phyloP scores from a whole-genome alignment of 2,329 filamentous ascomycete genomes.

The Alternaria burnsii region DNA sequence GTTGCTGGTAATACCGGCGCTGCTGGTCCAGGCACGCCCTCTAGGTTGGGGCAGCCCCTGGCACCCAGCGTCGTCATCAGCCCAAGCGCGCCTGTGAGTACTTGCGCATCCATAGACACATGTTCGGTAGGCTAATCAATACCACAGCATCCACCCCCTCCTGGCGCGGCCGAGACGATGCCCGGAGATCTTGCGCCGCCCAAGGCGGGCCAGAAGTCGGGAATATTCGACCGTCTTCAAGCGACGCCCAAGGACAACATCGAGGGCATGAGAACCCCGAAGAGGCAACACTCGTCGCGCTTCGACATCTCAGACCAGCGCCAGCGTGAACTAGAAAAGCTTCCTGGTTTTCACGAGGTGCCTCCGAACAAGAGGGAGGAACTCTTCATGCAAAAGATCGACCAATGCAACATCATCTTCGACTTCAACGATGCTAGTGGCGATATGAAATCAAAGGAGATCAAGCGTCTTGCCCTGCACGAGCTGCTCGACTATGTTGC shows the following conservation, averaged over 20 bases:
- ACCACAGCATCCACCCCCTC: constrained; percentile 83
- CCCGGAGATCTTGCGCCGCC: constrained; percentile 95
- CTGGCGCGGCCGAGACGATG: constrained; percentile 96
- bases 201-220: constrained; percentile 87
- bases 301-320: constrained; percentile 96
- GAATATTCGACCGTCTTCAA: constrained; percentile 87
- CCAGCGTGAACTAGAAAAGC: constrained; percentile 90
- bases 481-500: constrained; percentile 97
- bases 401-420: constrained; percentile 99
- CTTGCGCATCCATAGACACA: not conserved
- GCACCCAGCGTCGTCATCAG: constrained; percentile 94
- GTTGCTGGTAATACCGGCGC: constrained; percentile 59
- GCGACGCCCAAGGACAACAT: constrained; percentile 96
- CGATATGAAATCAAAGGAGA: constrained; percentile 99
- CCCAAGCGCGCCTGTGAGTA: constrained; percentile 77
- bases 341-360: constrained; percentile 97
- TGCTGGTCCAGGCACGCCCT: constrained; percentile 63
- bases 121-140: constrained; percentile 10
- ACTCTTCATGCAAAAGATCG: constrained; percentile 99
- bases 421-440: constrained; percentile 98
- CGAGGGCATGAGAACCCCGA: constrained; percentile 92
- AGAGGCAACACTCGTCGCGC: constrained; percentile 94
- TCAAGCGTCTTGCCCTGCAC: constrained; percentile 94
- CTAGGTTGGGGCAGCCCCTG: constrained; percentile 68
- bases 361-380: constrained; percentile 93